Percentiles rank a stretch among this genome's conserved stretches.
phyloP scores from a whole-genome alignment of 176 grass and related monocot species.

The Olyra latifolia region DNA sequence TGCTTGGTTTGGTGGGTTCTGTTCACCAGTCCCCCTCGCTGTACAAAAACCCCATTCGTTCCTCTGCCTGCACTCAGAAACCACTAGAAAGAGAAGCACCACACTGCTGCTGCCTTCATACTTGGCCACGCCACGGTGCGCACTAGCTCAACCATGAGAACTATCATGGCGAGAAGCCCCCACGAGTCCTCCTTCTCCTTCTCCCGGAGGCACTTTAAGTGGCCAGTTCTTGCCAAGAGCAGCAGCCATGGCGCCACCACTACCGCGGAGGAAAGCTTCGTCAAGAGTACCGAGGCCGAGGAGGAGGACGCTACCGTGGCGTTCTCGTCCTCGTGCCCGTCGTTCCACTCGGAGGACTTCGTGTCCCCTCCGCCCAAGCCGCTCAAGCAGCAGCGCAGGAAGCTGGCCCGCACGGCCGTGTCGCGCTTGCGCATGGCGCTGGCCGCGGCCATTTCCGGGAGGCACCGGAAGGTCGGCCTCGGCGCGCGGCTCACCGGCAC shows the following conservation, averaged over 20 bases:
- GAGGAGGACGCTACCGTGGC: slow-evolving; percentile 53
- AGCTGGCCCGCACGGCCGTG: slow-evolving; percentile 35
- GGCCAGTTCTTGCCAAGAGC: slow-evolving; percentile 70
- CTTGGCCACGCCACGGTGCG: neutral
- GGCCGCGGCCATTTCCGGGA: slow-evolving; percentile 44
- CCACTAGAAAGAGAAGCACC: neutral
- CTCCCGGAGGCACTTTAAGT: slow-evolving; percentile 89
- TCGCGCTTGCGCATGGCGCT: slow-evolving; percentile 56
- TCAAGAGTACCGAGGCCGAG: slow-evolving; percentile 31
- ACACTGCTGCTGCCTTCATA: neutral
- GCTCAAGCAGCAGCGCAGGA: slow-evolving; percentile 38
- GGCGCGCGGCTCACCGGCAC: slow-evolving; percentile 71
- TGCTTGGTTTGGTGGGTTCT: slow-evolving; percentile 49
- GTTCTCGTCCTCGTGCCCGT: slow-evolving; percentile 52
- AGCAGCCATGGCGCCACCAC: slow-evolving; percentile 29
- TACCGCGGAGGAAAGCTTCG: slow-evolving; percentile 31
- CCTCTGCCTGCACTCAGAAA: neutral
- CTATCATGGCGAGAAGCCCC: slow-evolving; percentile 74
- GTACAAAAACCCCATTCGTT: slow-evolving; percentile 34
- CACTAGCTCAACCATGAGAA: slow-evolving; percentile 60
- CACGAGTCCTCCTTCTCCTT: slow-evolving; percentile 88
- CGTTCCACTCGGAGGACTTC: slow-evolving; percentile 58
- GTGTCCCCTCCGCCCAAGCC: slow-evolving; percentile 34
- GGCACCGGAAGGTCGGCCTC: slow-evolving; percentile 58
- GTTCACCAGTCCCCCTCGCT: slow-evolving; percentile 43